These are phyloP conservation scores for Phaeosphaeriaceae sp. DNA, from an alignment of 2,329 filamentous ascomycete species.

Conservation along the genomic window DNA sequence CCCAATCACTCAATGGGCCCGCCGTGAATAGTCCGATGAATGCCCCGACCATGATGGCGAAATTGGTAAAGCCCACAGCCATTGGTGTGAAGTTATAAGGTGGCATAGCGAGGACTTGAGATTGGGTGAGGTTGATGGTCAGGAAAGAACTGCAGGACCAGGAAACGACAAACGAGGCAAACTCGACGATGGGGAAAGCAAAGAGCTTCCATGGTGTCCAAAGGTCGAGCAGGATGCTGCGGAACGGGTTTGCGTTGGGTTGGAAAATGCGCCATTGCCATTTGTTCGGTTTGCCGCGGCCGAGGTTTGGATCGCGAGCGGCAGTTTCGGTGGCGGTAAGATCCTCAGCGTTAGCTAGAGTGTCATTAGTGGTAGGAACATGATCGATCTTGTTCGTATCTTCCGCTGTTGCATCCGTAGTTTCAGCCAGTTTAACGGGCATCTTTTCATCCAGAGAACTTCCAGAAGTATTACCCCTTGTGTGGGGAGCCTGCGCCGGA, in stretches of 20 bases:
- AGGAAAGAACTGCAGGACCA: constrained; percentile 66
- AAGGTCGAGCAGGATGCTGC: constrained; percentile 59
- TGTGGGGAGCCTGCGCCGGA: constrained; percentile 54
- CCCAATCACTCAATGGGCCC: constrained; percentile 63
- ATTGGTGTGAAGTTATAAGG: constrained; percentile 62
- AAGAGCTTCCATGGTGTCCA: constrained; percentile 69
- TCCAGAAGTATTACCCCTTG: background rate
- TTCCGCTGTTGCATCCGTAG: constrained; percentile 16
- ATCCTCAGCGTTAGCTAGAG: constrained; percentile 26
- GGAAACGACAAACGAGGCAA: constrained; percentile 66
- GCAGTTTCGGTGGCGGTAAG: constrained; percentile 45
- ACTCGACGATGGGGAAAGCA: constrained; percentile 67
- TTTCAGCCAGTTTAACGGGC: constrained; percentile 14
- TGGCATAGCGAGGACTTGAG: constrained; percentile 60
- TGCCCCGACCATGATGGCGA: constrained; percentile 61
- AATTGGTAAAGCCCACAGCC: constrained; percentile 63
- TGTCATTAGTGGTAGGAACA: constrained; percentile 24
- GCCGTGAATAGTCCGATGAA: constrained; percentile 62
- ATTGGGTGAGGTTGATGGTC: constrained; percentile 65
- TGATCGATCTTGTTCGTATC: constrained; percentile 35
- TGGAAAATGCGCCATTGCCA: constrained; percentile 63
- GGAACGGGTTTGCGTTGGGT: constrained; percentile 53
- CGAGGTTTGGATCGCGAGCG: constrained; percentile 61
- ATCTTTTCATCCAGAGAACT: constrained; percentile 28
- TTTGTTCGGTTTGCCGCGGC: constrained; percentile 61